Evolutionary conservation across 1,284 basidiomycete genomes (phyloP).

Genomic region (Stygiomarasmius scandens): DNA sequence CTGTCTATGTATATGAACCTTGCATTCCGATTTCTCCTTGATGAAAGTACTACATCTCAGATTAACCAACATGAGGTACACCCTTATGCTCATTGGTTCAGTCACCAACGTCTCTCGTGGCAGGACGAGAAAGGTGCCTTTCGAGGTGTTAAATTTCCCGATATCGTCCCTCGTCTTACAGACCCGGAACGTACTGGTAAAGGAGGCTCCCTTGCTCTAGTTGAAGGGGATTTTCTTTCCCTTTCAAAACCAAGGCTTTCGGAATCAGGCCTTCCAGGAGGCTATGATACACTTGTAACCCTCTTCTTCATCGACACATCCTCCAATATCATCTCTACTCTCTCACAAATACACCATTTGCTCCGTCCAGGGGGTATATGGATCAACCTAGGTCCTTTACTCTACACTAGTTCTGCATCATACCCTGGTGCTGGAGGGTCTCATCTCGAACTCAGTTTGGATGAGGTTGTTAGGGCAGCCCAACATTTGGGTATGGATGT

Average conservation of each 20-base stretch:
- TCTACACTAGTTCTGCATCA: conserved; percentile 23
- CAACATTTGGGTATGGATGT: conserved; percentile 55
- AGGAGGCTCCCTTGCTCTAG: conserved; percentile 36
- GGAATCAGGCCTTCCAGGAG: too few species aligned
- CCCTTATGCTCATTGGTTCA: conserved; percentile 70
- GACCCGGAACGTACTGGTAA: conserved; percentile 19
- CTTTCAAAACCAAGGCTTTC: conserved; percentile 27
- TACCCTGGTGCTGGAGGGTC: conserved; percentile 60
- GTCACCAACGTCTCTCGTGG: conserved; percentile 58
- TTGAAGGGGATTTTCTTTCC: conserved; percentile 57
- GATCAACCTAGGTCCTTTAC: conserved; percentile 69
- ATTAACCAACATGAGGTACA: conserved; percentile 52
- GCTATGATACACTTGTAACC: conserved; percentile 63
- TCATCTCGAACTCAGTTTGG: conserved; percentile 61
- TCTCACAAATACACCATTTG: conserved; percentile 54
- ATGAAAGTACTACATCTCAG: conserved; percentile 41
- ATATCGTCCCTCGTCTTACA: conserved; percentile 54
- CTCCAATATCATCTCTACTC: conserved; percentile 55
- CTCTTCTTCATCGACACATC: conserved; percentile 76
- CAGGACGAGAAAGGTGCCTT: conserved; percentile 35
- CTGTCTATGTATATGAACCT: conserved; percentile 67
- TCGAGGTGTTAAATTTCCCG: conserved; percentile 57
- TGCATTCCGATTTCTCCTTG: conserved; percentile 58
- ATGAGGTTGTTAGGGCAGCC: conserved; percentile 56
- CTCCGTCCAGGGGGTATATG: conserved; percentile 61